These are phyloP conservation scores for Lachnellula willkommii DNA, from an alignment of 2,329 filamentous ascomycete genomes.

Conservation along the genomic window DNA sequence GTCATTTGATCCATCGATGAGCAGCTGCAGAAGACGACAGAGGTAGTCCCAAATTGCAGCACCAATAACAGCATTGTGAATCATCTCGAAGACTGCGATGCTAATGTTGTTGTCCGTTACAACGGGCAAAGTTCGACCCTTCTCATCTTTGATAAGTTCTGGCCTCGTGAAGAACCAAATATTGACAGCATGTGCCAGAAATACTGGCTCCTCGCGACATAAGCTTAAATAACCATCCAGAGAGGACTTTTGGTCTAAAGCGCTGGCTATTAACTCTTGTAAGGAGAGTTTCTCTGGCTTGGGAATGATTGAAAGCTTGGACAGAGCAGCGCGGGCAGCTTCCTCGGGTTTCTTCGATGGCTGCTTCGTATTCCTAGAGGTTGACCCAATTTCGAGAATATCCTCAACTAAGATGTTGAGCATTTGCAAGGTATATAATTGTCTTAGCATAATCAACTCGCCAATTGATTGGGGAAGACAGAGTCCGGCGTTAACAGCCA, in stretches of 20 bases:
- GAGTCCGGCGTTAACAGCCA: background rate
- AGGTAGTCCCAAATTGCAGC: constrained; percentile 11
- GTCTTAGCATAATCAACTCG: constrained; percentile 35
- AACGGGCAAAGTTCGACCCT: constrained; percentile 35
- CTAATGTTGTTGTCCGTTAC: constrained; percentile 41
- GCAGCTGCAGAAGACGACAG: constrained; percentile 27
- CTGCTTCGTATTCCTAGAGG: constrained; percentile 23
- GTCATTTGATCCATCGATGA: constrained; percentile 21
- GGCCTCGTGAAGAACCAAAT: constrained; percentile 9
- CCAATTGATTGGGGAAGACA: constrained; percentile 9
- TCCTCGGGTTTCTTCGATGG: constrained; percentile 31
- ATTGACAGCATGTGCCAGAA: constrained; percentile 6
- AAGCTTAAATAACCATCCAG: constrained; percentile 35
- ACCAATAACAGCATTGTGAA: constrained; percentile 22
- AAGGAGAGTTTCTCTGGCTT: constrained; percentile 29
- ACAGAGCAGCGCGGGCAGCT: constrained; percentile 28
- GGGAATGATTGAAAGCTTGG: constrained; percentile 31
- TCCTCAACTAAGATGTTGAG: constrained; percentile 41
- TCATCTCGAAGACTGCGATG: constrained; percentile 37
- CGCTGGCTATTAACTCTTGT: constrained; percentile 29
- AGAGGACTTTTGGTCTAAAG: constrained; percentile 32
- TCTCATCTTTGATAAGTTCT: constrained; percentile 41
- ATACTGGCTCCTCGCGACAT: constrained; percentile 1
- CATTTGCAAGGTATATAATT: constrained; percentile 33
- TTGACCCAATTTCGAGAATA: constrained; percentile 37